Conservation (phyloP, 352 stramenopile species). For the Phytophthora brassicae region DNA sequence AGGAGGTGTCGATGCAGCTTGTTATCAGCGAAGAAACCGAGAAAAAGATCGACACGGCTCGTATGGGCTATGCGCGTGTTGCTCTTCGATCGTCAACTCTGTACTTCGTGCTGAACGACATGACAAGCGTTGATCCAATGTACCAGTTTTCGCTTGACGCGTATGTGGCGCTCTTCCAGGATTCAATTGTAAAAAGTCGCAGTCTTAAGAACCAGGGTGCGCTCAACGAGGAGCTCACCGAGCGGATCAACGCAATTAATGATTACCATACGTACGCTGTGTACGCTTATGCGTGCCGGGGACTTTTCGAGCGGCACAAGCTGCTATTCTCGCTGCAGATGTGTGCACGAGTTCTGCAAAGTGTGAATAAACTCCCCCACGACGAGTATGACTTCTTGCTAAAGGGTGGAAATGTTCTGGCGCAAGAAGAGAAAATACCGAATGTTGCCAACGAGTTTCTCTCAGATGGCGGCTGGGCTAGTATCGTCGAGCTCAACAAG, state of each 20-base stretch:
- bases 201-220: constrained; percentile 80
- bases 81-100: constrained; percentile 93
- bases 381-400: constrained; percentile 96
- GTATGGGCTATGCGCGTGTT: constrained; percentile 93
- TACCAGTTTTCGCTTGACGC: constrained; percentile 97
- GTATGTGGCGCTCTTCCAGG: constrained; percentile 94
- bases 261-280: constrained; percentile 95
- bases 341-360: constrained; percentile 92
- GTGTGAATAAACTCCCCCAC: constrained; percentile 87
- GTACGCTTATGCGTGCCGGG: constrained; percentile 94
- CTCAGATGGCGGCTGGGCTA: constrained; percentile 83
- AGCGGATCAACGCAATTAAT: constrained; percentile 93
- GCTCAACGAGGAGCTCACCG: constrained; percentile 80
- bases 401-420: constrained; percentile 81
- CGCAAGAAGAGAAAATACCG: constrained; percentile 61
- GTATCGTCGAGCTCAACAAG: constrained; percentile 92
- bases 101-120: constrained; percentile 96
- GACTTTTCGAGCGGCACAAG: constrained; percentile 96
- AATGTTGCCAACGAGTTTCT: constrained; percentile 91
- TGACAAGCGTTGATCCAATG: constrained; percentile 95
- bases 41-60: constrained; percentile 93
- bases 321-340: constrained; percentile 95
- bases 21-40: constrained; percentile 94
- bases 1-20: constrained; percentile 93
- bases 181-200: constrained; percentile 90